Percentiles rank a stretch among this genome's conserved stretches.
These are phyloP conservation scores for Pichia inconspicua DNA, from an alignment of 1,139 yeast genomes.

Conservation along the genomic window DNA sequence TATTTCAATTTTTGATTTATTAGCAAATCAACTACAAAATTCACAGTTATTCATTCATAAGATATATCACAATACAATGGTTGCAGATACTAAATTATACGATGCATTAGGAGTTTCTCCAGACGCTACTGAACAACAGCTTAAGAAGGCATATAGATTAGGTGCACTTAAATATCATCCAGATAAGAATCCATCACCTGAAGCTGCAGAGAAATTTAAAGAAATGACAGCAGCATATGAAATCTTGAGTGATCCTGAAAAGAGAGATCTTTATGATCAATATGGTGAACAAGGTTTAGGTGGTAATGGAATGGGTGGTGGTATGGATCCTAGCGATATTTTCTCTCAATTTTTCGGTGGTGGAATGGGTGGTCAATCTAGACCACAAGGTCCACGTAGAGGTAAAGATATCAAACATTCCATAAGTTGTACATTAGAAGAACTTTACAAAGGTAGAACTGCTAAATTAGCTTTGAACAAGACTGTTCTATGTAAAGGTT, in stretches of 20 bases:
- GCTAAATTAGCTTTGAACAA: constrained; percentile 91
- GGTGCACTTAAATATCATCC: constrained; percentile 93
- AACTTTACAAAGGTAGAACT: constrained; percentile 88
- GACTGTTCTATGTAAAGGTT: constrained; percentile 76
- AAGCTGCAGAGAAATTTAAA: constrained; percentile 94
- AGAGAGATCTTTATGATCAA: constrained; percentile 81
- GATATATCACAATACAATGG: constrained; percentile 42
- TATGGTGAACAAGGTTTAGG: constrained; percentile 91
- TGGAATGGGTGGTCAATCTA: constrained; percentile 52
- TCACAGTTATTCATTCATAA: not conserved
- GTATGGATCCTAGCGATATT: constrained; percentile 65
- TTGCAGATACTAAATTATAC: constrained; percentile 81
- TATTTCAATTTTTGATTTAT: too few relatives aligned
- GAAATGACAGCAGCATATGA: constrained; percentile 85
- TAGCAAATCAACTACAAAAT: too few relatives aligned
- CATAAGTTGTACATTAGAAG: constrained; percentile 80
- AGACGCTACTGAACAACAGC: constrained; percentile 70
- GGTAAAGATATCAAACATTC: constrained; percentile 91
- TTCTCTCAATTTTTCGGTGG: constrained; percentile 88
- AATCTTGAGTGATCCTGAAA: constrained; percentile 74
- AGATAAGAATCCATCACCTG: constrained; percentile 81
- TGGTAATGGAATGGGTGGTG: constrained; percentile 68
- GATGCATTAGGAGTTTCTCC: constrained; percentile 78
- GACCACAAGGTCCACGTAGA: constrained; percentile 77
- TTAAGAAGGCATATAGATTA: constrained; percentile 92